Evolutionary conservation across 2,329 filamentous ascomycete species (phyloP), one percentile per base, ranked within the genome.

Genomic region (Didymella keratinophila): DNA sequence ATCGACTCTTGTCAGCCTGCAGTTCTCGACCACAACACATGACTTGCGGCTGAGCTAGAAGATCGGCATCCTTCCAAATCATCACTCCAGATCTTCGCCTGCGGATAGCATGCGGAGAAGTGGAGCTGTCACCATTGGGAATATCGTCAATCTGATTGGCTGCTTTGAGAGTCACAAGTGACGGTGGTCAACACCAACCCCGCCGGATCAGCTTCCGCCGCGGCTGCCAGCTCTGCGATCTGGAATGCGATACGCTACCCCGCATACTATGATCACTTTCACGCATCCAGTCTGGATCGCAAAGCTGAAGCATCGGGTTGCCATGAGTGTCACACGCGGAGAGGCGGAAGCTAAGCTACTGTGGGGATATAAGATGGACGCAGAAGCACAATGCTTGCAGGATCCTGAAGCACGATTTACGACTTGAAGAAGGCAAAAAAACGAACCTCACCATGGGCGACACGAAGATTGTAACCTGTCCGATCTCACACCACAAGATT

Each of bases 401-500:
- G 36, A 16, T 3, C 11, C 10, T n/a, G 2, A 18, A 14, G 20
- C 6, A 27, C 3, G 16, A 36, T 5, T 14, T 11, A 7, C 23
- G 37, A 37, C 32, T 10, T 16, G 7, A 27, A 23, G 9, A 48
- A 4, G 11, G 2, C 14, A 28, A 45, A 10, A 11, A 21, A 20
- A 30, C 8, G 20, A 5, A 49, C 6, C 27, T 18, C 39, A 53
- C 8, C 10, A 58, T 58, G 56, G 50, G 56, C 32, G 49, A 53
- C 23, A 47, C 12, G 16, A 63, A 62, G 7, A 54, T 63, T 20
- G 58, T 56, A 41, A 65, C 63, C 23, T 70, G 67, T 52, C 65
- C 65, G 1, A 61, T 68, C 45, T 62, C 63, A 32, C 58, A 68
- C 16, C 69, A 71, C 43, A 63, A 57, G 47, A 71, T 71, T 8